These are phyloP conservation scores for Meyerozyma sp. DNA, from an alignment of 1,139 yeast genomes.

Conservation along the genomic window DNA sequence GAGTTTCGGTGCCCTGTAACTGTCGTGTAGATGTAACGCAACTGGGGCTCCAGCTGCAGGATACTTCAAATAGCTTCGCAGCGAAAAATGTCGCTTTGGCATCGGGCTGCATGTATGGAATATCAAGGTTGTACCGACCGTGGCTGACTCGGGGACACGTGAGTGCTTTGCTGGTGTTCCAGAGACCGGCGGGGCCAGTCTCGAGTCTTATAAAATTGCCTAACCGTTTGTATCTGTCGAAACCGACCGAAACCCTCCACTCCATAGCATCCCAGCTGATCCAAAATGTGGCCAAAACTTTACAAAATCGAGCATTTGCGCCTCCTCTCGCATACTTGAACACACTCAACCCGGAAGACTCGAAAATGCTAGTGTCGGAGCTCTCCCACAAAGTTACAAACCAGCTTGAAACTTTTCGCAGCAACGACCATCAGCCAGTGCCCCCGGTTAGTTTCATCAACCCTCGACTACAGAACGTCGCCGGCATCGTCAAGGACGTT, in stretches of 20 bases:
- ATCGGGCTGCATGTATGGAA: neutral
- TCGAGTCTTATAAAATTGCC: neutral
- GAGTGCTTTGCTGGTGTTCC: neutral
- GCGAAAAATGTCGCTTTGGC: neutral
- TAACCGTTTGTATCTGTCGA: neutral
- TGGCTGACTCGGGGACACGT: neutral
- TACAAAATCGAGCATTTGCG: constrained; percentile 3
- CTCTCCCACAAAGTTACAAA: constrained; percentile 2
- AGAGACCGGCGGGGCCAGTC: neutral
- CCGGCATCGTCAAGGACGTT: constrained; percentile 16
- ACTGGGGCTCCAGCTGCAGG: neutral
- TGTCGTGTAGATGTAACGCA: neutral
- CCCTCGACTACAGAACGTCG: constrained; percentile 21
- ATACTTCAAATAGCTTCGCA: neutral
- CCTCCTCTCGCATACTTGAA: constrained; percentile 7
- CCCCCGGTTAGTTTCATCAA: constrained; percentile 23
- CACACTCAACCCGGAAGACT: constrained; percentile 4
- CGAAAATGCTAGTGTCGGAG: constrained; percentile 1
- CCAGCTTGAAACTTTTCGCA: constrained; percentile 4
- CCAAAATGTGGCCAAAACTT: neutral
- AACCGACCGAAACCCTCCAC: neutral
- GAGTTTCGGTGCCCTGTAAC: neutral
- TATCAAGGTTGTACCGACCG: neutral
- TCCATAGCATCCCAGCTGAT: neutral
- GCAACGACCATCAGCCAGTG: neutral